Percentiles rank a stretch among this genome's conserved stretches.
phyloP scores from a whole-genome alignment of 1,139 yeast genomes.

The Nakaseomyces kungkrabaensis region DNA sequence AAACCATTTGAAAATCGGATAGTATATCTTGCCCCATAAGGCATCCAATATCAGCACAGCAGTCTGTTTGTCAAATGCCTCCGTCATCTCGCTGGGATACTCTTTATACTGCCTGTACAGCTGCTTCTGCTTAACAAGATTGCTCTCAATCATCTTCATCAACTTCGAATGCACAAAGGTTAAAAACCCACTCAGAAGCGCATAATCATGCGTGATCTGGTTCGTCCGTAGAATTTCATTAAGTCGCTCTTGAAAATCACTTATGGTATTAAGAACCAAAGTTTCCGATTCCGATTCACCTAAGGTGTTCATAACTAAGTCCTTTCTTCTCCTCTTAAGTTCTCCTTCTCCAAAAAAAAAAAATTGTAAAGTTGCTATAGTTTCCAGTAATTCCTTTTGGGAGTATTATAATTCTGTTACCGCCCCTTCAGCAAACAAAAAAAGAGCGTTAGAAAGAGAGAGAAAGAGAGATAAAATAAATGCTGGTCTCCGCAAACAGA shows the following conservation, averaged over 20 bases:
- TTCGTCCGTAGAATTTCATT: slow-evolving; percentile 18
- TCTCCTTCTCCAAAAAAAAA: too few species aligned
- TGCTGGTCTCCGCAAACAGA: too few species aligned
- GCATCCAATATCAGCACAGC: slow-evolving; percentile 33
- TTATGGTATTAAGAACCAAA: slow-evolving; percentile 7
- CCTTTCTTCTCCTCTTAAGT: too few species aligned
- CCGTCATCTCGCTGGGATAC: slow-evolving; percentile 1
- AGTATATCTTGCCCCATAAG: slow-evolving; percentile 54
- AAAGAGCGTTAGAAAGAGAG: too few species aligned
- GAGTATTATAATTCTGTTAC: too few species aligned
- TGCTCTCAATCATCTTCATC: slow-evolving; percentile 2
- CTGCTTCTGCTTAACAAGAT: not conserved
- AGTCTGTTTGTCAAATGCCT: slow-evolving; percentile 10
- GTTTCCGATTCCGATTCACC: slow-evolving; percentile 2
- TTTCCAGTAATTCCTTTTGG: too few species aligned
- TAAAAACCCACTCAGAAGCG: slow-evolving; percentile 24
- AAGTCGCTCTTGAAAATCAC: slow-evolving; percentile 16
- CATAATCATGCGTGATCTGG: slow-evolving; percentile 20
- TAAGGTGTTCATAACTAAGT: not conserved
- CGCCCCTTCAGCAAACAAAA: too few species aligned
- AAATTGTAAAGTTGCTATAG: too few species aligned
- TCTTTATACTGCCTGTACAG: slow-evolving; percentile 2
- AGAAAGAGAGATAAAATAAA: too few species aligned
- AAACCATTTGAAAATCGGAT: slow-evolving; percentile 50
- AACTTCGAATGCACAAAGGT: slow-evolving; percentile 24